These are phyloP conservation scores for Ustilago curta DNA, from an alignment of 1,284 basidiomycete genomes.

Conservation along the genomic window DNA sequence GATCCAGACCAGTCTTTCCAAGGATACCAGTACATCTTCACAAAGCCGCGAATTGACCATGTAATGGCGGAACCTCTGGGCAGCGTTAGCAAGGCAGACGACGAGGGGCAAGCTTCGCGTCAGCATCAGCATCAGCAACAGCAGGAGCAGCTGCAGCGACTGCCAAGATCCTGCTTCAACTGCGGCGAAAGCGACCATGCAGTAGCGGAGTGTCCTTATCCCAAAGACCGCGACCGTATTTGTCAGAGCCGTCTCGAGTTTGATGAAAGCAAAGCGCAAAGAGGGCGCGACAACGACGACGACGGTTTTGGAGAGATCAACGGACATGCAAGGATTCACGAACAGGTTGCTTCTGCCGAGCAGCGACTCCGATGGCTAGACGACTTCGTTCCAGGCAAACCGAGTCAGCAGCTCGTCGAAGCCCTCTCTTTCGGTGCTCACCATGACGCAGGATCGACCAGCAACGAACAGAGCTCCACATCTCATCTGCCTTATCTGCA, in stretches of 20 bases:
- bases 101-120: not conserved
- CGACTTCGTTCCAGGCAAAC: slow-evolving; percentile 25
- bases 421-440: slow-evolving; percentile 13
- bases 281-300: slow-evolving; percentile 6
- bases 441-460: too few relatives aligned
- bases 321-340: slow-evolving; percentile 27
- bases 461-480: not conserved
- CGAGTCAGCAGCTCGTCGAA: slow-evolving; percentile 13
- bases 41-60: slow-evolving; percentile 3
- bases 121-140: not conserved
- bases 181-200: slow-evolving; percentile 28
- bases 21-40: slow-evolving; percentile 24
- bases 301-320: slow-evolving; percentile 12
- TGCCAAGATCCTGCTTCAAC: slow-evolving; percentile 28
- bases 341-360: slow-evolving; percentile 25
- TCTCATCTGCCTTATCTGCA: slow-evolving; percentile 20
- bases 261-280: slow-evolving; percentile 14
- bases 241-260: slow-evolving; percentile 25
- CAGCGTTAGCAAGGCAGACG: not conserved
- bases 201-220: slow-evolving; percentile 19
- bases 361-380: slow-evolving; percentile 26
- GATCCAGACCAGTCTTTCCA: slow-evolving; percentile 45
- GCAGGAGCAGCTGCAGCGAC: not conserved
- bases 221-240: slow-evolving; percentile 24
- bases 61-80: not conserved